Evolutionary conservation across 352 stramenopile species (phyloP).

Genomic region (Phytophthora multivora): DNA sequence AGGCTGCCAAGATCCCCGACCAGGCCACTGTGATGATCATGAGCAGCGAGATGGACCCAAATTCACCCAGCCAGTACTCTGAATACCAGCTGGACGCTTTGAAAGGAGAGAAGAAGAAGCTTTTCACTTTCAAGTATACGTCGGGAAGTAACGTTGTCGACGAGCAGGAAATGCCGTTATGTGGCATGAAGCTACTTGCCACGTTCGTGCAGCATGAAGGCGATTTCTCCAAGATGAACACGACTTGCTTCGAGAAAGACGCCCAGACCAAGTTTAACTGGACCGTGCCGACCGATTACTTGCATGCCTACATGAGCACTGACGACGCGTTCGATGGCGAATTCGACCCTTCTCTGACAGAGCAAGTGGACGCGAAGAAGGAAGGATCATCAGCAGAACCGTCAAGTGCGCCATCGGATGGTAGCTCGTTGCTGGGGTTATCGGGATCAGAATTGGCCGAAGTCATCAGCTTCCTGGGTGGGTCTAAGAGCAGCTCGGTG

Average conservation of each 20-base stretch:
- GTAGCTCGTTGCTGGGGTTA: too few species aligned
- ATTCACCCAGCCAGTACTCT: neutral
- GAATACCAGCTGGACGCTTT: neutral
- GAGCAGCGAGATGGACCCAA: neutral
- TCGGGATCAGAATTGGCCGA: too few species aligned
- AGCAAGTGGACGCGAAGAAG: neutral
- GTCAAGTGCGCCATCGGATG: neutral
- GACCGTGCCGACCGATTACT: neutral
- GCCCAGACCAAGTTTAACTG: neutral
- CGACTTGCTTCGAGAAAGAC: neutral
- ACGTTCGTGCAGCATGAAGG: neutral
- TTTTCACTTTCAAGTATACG: neutral
- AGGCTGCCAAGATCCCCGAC: neutral
- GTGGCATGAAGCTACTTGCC: neutral
- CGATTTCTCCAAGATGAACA: neutral
- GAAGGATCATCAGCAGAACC: neutral
- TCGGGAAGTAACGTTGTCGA: neutral
- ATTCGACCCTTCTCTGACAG: neutral
- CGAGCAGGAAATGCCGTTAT: neutral
- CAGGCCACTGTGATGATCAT: neutral
- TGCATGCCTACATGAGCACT: neutral
- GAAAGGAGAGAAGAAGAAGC: neutral
- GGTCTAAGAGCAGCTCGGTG: too few species aligned
- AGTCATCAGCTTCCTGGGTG: too few species aligned
- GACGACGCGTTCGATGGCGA: neutral